Percentiles rank a stretch among this genome's conserved stretches.
These are phyloP conservation scores for Aspergillus cavernicola DNA, from an alignment of 495 filamentous ascomycete species.

Conservation along the genomic window DNA sequence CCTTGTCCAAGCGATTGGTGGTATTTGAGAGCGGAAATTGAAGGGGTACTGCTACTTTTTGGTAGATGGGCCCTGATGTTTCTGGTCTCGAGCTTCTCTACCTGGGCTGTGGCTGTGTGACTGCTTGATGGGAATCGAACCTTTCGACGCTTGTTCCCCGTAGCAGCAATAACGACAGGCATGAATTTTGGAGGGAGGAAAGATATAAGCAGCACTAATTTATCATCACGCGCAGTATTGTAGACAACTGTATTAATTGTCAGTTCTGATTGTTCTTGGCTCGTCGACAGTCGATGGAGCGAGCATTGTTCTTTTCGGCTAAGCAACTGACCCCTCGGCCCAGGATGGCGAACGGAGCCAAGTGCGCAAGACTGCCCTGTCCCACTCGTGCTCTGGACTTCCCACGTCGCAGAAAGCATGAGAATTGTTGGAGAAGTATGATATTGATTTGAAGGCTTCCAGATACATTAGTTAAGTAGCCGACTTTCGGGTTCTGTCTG, in stretches of 20 bases:
- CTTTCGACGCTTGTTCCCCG: slow-evolving; percentile 38
- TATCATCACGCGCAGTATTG: slow-evolving; percentile 8
- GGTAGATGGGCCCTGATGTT: slow-evolving; percentile 3
- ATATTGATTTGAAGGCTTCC: no score
- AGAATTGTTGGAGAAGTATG: no score
- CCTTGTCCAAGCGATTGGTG: slow-evolving; percentile 10
- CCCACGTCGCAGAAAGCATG: neutral
- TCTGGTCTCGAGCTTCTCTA: slow-evolving; percentile 13
- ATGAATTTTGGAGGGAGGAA: slow-evolving; percentile 20
- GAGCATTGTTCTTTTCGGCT: slow-evolving; percentile 20
- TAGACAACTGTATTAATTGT: neutral
- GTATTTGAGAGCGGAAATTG: slow-evolving; percentile 14
- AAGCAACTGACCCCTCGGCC: slow-evolving; percentile 6
- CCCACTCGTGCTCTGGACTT: neutral
- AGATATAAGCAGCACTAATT: neutral
- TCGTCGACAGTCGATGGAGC: slow-evolving; percentile 1
- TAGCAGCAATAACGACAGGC: slow-evolving; percentile 28
- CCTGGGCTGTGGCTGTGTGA: slow-evolving; percentile 11
- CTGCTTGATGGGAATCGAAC: slow-evolving; percentile 34
- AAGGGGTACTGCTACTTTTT: slow-evolving; percentile 1
- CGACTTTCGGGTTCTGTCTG: no score
- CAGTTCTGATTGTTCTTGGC: slow-evolving; percentile 10
- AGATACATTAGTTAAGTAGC: no score
- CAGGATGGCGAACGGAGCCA: slow-evolving; percentile 12
- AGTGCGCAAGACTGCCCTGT: slow-evolving; percentile 9